Base-by-base conservation (phyloP, 495 filamentous ascomycete genomes). In the Tuber umbilicatum region DNA sequence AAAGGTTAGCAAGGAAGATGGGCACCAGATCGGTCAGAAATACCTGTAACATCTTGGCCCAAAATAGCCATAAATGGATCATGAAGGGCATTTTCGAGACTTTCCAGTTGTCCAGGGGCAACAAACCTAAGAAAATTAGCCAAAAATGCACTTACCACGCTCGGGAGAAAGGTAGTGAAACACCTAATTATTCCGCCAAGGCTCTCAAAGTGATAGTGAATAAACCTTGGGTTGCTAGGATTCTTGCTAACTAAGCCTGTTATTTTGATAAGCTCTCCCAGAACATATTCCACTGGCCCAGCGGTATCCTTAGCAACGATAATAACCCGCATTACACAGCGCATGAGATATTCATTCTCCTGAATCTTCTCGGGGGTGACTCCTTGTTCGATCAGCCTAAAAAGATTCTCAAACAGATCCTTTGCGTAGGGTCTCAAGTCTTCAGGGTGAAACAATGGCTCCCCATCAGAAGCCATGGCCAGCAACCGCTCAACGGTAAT, bases 321-420 rank as follows among this genome's bases (percentile, higher is more conserved):
- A 74, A 99, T 85, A 14, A 98, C 93, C 71, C 96, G 88, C 96
- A 99, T 99, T 40, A 97, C 91, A 83, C 96, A 98, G 72, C 91
- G 90, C 94, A 99, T 97, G 76, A 99, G 84, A 83, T 97, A 99
- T 82, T 99, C 96, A 81, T 99, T 98, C 84, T 99, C 96, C 82
- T 98, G 95, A 74, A 98, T 89, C 86, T 97, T 98, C 78, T 94
- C 89, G 35, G 96, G 91, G 16, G 90, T 90, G 0, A 86, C 84
- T 76, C 97, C 90, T 75, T 90, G 90, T 77, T 94, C 90, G 73
- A 99, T 93, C 23, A 99, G 85, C 67, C 88, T 88, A 86, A 99
- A 98, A n/a, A 98, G 88, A 80, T 98, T 95, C 75, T 93, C 87
- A 42, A 98, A 84, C 21, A 99, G 87, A 76, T 95, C 92, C 81